phyloP scores from a whole-genome alignment of 202 grass and related monocot species.

The Musa balbisiana region DNA sequence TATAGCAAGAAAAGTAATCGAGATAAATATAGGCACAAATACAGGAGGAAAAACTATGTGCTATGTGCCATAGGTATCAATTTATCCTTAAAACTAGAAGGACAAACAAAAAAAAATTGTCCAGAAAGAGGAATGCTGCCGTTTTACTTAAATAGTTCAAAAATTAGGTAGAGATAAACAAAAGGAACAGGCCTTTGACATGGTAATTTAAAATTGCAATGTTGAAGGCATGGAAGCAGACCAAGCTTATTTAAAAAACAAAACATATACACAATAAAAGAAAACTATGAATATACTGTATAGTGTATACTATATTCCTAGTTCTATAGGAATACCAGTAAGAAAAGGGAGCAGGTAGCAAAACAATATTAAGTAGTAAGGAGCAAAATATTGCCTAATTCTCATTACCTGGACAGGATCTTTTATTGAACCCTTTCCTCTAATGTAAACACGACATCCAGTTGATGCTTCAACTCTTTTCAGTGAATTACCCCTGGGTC shows the following conservation, averaged over 20 bases:
- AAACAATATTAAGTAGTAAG: slow-evolving; percentile 7
- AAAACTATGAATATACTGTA: no score
- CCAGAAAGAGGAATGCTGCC: background rate
- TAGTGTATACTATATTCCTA: no score
- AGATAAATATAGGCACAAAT: slow-evolving; percentile 3
- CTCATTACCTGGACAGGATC: slow-evolving; percentile 71
- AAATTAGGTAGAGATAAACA: background rate
- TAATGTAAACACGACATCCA: slow-evolving; percentile 93
- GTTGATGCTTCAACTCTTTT: slow-evolving; percentile 90
- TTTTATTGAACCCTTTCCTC: slow-evolving; percentile 95
- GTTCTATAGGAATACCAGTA: no score
- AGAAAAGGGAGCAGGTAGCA: no score
- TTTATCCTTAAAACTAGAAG: no score
- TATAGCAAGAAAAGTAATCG: slow-evolving; percentile 27
- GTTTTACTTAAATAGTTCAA: background rate
- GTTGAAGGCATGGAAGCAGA: no score
- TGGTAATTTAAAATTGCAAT: no score
- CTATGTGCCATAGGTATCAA: background rate
- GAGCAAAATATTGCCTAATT: slow-evolving; percentile 5
- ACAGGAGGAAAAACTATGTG: background rate
- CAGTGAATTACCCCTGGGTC: slow-evolving; percentile 87
- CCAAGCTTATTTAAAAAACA: no score
- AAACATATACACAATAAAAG: no score
- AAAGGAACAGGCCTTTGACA: background rate
- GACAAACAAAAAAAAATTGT: background rate